These are phyloP conservation scores for Paspalum vaginatum DNA, from an alignment of 176 grass and related monocot species.

Conservation along the genomic window DNA sequence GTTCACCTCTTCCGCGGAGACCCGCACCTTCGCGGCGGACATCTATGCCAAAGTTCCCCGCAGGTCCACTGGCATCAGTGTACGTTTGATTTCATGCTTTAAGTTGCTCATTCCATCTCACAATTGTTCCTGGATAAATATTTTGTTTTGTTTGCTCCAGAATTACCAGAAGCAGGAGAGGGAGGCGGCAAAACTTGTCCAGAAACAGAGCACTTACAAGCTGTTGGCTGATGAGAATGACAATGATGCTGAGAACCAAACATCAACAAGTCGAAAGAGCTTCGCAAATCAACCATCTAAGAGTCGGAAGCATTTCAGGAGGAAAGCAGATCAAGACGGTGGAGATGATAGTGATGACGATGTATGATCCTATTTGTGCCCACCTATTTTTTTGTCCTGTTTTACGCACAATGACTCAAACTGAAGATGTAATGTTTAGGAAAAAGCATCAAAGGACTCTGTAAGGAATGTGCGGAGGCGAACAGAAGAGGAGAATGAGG, in stretches of 20 bases:
- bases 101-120: neutral
- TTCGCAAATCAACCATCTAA: slow-evolving; percentile 38
- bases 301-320: slow-evolving; percentile 78
- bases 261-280: slow-evolving; percentile 32
- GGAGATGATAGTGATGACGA: slow-evolving; percentile 67
- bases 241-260: slow-evolving; percentile 38
- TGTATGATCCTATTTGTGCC: slow-evolving; percentile 45
- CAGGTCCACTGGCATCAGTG: slow-evolving; percentile 58
- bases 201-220: slow-evolving; percentile 82
- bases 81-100: slow-evolving; percentile 33
- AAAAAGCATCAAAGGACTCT: slow-evolving; percentile 19
- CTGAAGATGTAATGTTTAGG: slow-evolving; percentile 46
- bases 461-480: slow-evolving; percentile 49
- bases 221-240: slow-evolving; percentile 66
- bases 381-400: neutral
- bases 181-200: slow-evolving; percentile 67
- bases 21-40: slow-evolving; percentile 59
- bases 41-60: slow-evolving; percentile 74
- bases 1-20: slow-evolving; percentile 53
- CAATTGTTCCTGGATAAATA: neutral
- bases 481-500: slow-evolving; percentile 53
- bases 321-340: slow-evolving; percentile 57
- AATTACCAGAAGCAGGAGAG: slow-evolving; percentile 80
- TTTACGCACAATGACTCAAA: slow-evolving; percentile 15
- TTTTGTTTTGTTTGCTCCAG: slow-evolving; percentile 46